phyloP scores from a whole-genome alignment of 176 grass and related monocot genomes.

The Chrysopogon serrulatus region DNA sequence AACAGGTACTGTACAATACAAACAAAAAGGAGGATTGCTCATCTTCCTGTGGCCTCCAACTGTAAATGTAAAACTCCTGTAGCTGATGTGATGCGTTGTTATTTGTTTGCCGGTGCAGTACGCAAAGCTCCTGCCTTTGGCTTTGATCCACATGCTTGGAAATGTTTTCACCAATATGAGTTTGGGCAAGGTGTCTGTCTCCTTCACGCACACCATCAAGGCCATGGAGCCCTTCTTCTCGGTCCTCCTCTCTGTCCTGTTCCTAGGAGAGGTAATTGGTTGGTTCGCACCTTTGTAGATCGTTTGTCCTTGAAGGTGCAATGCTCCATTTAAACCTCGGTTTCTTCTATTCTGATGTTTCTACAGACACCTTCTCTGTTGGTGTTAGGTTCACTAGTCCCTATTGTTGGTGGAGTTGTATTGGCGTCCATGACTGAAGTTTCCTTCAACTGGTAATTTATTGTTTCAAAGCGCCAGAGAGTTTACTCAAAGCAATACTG shows the following conservation, averaged over 20 bases:
- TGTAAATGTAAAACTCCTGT: not conserved
- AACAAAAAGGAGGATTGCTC: not conserved
- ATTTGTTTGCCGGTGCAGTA: conserved; percentile 46
- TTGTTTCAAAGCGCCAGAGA: not conserved
- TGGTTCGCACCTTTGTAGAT: not conserved
- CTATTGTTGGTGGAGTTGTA: conserved; percentile 85
- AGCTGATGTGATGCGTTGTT: not conserved
- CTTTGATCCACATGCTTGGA: conserved; percentile 64
- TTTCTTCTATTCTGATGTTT: not conserved
- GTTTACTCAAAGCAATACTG: not conserved
- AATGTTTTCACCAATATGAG: conserved; percentile 92
- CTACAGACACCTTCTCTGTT: conserved; percentile 62
- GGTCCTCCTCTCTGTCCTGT: conserved; percentile 74
- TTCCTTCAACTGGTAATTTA: conserved; percentile 91
- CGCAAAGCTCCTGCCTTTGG: conserved; percentile 62
- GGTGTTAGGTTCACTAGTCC: conserved; percentile 56
- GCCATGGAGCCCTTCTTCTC: conserved; percentile 97
- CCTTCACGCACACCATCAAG: conserved; percentile 96
- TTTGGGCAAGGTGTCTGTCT: conserved; percentile 85
- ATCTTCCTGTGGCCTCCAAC: not conserved
- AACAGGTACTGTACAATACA: conserved; percentile 35
- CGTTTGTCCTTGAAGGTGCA: not conserved
- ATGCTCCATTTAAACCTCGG: not conserved
- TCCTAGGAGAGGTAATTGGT: conserved; percentile 57
- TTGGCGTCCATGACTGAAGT: conserved; percentile 92